phyloP scores from a whole-genome alignment of 306 rosid genomes.

The Cicer pinnatifidum region DNA sequence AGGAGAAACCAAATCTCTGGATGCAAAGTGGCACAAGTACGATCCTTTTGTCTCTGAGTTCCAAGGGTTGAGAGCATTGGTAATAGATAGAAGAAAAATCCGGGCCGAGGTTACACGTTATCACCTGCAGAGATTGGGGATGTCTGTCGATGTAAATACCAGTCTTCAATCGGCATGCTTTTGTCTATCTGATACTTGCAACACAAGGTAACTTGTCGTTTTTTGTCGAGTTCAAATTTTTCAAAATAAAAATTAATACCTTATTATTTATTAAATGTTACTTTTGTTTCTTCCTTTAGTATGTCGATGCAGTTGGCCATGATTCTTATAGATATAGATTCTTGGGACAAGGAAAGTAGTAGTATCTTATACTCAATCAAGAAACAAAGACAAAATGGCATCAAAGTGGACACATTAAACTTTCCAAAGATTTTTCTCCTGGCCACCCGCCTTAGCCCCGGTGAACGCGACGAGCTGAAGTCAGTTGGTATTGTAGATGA shows the following conservation, averaged over 20 bases:
- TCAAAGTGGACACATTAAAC: conserved; percentile 46
- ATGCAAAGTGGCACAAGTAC: conserved; percentile 58
- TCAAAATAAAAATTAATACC: neutral
- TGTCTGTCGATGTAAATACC: conserved; percentile 64
- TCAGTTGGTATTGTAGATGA: conserved; percentile 62
- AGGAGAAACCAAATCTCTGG: conserved; percentile 58
- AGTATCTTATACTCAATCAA: conserved; percentile 40
- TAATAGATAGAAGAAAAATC: conserved; percentile 68
- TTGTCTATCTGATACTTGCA: conserved; percentile 56
- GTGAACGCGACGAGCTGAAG: conserved; percentile 60
- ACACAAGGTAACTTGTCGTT: conserved; percentile 54
- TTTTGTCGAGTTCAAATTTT: conserved; percentile 13
- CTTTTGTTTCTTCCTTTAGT: conserved; percentile 49
- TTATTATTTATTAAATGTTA: conserved; percentile 34
- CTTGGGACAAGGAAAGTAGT: conserved; percentile 67
- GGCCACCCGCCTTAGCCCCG: conserved; percentile 50
- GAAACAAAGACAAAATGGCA: conserved; percentile 50
- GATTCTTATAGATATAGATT: conserved; percentile 80
- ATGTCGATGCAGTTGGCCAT: conserved; percentile 54
- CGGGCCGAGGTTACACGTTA: conserved; percentile 84
- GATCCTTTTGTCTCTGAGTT: conserved; percentile 57
- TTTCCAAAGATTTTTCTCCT: conserved; percentile 75
- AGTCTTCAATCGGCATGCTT: conserved; percentile 61
- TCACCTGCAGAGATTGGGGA: conserved; percentile 81
- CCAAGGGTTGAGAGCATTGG: conserved; percentile 71